Percentiles rank a stretch among this genome's conserved stretches.
Evolutionary conservation across 163 green algal species (phyloP).

Genomic region (Scenedesmus sp.): DNA sequence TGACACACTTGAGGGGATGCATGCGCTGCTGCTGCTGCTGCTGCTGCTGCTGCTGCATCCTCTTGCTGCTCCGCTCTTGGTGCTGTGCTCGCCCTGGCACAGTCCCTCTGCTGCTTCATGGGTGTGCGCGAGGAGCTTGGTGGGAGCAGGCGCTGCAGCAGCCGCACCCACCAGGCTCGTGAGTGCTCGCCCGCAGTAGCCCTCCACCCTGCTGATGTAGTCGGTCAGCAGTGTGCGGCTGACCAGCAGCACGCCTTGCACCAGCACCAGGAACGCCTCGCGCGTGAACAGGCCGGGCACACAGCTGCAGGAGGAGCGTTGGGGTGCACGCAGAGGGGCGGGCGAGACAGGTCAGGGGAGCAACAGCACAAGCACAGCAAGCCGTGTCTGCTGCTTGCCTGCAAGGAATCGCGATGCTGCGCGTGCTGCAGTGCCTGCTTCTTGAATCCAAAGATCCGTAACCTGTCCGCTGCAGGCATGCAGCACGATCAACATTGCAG

Average conservation of each 20-base stretch:
- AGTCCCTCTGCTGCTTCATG: too few relatives aligned
- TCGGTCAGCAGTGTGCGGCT: conserved; percentile 89
- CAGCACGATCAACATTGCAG: too few relatives aligned
- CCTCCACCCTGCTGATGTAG: conserved; percentile 85
- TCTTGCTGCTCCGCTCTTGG: not conserved
- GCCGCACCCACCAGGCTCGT: conserved; percentile 67
- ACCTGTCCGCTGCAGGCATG: too few relatives aligned
- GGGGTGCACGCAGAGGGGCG: too few relatives aligned
- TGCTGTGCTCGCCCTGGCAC: too few relatives aligned
- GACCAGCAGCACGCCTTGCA: conserved; percentile 85
- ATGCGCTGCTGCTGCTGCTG: not conserved
- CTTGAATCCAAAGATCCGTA: too few relatives aligned
- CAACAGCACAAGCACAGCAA: too few relatives aligned
- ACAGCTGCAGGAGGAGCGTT: conserved; percentile 78
- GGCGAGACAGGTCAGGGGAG: too few relatives aligned
- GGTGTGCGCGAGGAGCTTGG: too few relatives aligned
- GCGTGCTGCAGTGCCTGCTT: too few relatives aligned
- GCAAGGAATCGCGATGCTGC: too few relatives aligned
- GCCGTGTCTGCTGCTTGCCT: too few relatives aligned
- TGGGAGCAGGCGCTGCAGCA: not conserved
- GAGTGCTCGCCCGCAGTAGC: conserved; percentile 75
- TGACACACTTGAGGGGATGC: not conserved
- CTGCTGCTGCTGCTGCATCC: not conserved
- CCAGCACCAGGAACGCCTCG: conserved; percentile 84
- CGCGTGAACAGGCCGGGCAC: conserved; percentile 75